A percentile compares a stretch with the other conserved stretches of the same genome.
These are phyloP conservation scores for Psidium guajava DNA, from an alignment of 345 rosid genomes.

Conservation along the genomic window DNA sequence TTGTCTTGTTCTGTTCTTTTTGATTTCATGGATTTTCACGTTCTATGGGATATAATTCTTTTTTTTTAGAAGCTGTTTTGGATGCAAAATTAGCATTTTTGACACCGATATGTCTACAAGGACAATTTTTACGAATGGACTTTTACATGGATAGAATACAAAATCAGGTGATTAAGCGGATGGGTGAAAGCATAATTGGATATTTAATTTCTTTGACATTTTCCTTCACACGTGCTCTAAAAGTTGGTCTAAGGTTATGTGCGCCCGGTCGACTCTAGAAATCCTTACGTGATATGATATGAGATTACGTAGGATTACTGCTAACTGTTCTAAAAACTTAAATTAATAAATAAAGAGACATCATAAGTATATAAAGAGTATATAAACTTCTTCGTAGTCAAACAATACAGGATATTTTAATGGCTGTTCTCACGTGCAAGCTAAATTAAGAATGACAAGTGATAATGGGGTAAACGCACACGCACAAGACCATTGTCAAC, in stretches of 20 bases:
- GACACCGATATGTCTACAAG: neutral
- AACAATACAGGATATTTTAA: neutral
- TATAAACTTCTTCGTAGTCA: neutral
- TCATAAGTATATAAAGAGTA: neutral
- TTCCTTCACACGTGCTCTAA: neutral
- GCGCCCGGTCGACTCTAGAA: neutral
- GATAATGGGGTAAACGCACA: rapidly evolving
- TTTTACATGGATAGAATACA: neutral
- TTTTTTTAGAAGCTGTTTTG: neutral
- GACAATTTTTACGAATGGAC: neutral
- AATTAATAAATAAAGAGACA: too few species aligned
- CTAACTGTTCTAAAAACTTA: too few species aligned
- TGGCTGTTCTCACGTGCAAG: neutral
- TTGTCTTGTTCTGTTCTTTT: neutral
- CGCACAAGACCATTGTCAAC: neutral
- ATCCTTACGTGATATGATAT: rapidly evolving
- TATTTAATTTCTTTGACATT: too few species aligned
- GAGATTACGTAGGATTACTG: neutral
- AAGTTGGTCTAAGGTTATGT: neutral
- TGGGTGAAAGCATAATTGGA: too few species aligned
- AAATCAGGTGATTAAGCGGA: too few species aligned
- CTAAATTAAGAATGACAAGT: neutral
- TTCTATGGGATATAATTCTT: neutral
- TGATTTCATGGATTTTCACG: neutral
- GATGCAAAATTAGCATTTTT: neutral